phyloP scores from a whole-genome alignment of 2,329 filamentous ascomycete genomes.

The Scytalidium sp. region DNA sequence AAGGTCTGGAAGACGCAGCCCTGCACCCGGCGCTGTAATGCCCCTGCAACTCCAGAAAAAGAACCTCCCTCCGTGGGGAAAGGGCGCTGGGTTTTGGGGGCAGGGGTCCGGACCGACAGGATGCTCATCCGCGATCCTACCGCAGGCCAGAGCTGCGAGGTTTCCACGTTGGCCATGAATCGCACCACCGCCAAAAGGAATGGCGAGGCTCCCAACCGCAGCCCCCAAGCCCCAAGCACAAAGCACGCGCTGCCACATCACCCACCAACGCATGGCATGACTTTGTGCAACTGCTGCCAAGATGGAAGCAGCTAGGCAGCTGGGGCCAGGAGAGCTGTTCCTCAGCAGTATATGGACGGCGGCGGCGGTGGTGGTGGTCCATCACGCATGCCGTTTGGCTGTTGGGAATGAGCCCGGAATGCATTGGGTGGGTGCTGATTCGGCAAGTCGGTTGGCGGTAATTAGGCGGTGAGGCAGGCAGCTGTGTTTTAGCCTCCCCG shows the following conservation, averaged over 20 bases:
- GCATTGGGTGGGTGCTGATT: neutral
- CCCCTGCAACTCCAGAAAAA: neutral
- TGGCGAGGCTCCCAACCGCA: no score
- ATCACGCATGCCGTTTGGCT: neutral
- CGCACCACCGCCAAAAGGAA: neutral
- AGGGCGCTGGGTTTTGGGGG: neutral
- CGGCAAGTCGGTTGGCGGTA: neutral
- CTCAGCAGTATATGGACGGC: no score
- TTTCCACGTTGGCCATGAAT: neutral
- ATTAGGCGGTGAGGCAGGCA: neutral
- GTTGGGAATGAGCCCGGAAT: neutral
- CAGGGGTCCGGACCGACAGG: neutral
- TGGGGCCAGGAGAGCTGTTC: no score
- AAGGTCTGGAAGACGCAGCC: neutral
- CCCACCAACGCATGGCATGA: neutral
- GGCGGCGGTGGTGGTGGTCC: no score
- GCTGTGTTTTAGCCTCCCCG: neutral
- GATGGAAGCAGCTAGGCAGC: no score
- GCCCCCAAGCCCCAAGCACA: neutral
- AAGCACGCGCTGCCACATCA: neutral
- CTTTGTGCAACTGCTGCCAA: neutral
- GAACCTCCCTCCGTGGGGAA: neutral
- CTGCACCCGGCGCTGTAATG: neutral
- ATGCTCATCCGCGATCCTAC: neutral
- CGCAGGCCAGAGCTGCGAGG: neutral